Evolutionary conservation across 768 basidiomycete genomes (phyloP).

Genomic region (Lactarius hengduanensis): DNA sequence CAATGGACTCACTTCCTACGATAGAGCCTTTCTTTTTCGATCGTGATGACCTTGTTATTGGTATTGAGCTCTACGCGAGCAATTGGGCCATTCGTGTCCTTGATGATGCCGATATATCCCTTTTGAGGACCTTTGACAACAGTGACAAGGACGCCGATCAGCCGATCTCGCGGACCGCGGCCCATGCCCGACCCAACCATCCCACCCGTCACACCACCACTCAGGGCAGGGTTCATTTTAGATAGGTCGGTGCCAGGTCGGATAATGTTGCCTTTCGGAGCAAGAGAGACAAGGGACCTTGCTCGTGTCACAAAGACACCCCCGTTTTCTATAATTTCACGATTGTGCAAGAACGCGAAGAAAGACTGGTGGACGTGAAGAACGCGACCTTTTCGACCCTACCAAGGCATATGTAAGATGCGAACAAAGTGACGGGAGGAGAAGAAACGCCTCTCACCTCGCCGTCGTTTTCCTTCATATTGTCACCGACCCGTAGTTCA

Average conservation of each 20-base stretch:
- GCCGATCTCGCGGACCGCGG: conserved; percentile 76
- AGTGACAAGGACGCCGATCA: conserved; percentile 75
- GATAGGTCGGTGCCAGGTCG: conserved; percentile 73
- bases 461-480: conserved; percentile 88
- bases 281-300: conserved; percentile 76
- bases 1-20: conserved; percentile 59
- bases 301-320: conserved; percentile 94
- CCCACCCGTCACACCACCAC: conserved; percentile 58
- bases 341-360: conserved; percentile 92
- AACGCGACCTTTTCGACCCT: conserved; percentile 86
- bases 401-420: conserved; percentile 21
- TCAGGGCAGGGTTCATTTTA: conserved; percentile 85
- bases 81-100: conserved; percentile 86
- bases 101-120: conserved; percentile 88
- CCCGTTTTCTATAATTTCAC: conserved; percentile 85
- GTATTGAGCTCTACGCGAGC: conserved; percentile 90
- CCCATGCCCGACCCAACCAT: conserved; percentile 83
- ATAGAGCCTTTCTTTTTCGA: conserved; percentile 79
- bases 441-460: conserved; percentile 53
- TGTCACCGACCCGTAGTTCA: conserved; percentile 83
- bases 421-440: conserved; percentile 3
- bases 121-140: conserved; percentile 89
- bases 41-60: conserved; percentile 84
- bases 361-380: conserved; percentile 93
- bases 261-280: conserved; percentile 76